Percentiles rank a stretch among this genome's conserved stretches.
These are phyloP conservation scores for Baorangia bicolor DNA, from an alignment of 768 basidiomycete genomes.

Conservation along the genomic window DNA sequence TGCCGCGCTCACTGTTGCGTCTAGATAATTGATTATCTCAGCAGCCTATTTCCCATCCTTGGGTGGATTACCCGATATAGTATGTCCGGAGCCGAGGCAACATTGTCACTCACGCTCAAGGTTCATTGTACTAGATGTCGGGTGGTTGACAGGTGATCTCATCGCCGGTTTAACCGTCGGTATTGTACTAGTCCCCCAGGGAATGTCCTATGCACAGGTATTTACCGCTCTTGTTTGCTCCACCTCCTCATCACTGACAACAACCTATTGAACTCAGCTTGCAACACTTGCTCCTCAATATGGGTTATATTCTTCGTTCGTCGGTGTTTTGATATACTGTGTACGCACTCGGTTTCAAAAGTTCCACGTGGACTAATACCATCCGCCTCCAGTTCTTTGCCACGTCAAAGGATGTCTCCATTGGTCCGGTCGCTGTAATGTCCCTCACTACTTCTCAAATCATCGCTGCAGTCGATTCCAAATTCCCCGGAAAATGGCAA, in stretches of 20 bases:
- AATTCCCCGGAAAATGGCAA: conserved; percentile 56
- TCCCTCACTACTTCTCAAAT: conserved; percentile 84
- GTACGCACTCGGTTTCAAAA: conserved; percentile 41
- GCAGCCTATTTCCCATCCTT: conserved; percentile 79
- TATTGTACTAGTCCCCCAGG: conserved; percentile 92
- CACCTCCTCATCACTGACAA: not conserved
- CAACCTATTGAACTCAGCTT: conserved; percentile 44
- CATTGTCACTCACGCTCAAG: not conserved
- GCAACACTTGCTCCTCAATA: conserved; percentile 85
- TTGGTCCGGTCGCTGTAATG: conserved; percentile 99
- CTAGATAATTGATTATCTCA: conserved; percentile 64
- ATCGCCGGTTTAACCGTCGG: conserved; percentile 94
- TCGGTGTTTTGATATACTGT: conserved; percentile 83
- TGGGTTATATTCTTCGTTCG: conserved; percentile 92
- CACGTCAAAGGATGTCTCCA: conserved; percentile 98
- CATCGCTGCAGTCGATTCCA: conserved; percentile 59
- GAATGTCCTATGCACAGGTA: conserved; percentile 86
- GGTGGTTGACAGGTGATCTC: conserved; percentile 83
- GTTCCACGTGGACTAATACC: not conserved
- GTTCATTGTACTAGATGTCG: conserved; percentile 46
- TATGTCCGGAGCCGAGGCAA: conserved; percentile 32
- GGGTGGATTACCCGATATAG: conserved; percentile 89
- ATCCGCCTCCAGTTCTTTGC: conserved; percentile 71
- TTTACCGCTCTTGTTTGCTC: not conserved
- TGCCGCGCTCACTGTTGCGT: not conserved